These are phyloP conservation scores for Colletotrichum incanum DNA, from an alignment of 2,329 filamentous ascomycete genomes.

Conservation along the genomic window DNA sequence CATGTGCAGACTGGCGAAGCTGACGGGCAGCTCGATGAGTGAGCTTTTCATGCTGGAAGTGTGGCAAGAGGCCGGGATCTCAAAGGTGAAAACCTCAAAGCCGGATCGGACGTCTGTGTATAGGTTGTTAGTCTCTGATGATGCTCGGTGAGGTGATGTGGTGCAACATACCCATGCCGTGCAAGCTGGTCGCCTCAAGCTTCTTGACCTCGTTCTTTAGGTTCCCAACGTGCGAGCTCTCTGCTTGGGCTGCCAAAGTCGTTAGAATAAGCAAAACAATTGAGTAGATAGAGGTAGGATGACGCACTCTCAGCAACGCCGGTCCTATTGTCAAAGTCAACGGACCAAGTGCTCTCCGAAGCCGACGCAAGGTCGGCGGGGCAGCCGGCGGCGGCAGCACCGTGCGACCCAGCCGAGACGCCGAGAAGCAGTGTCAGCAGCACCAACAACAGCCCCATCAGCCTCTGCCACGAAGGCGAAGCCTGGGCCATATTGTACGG, in stretches of 20 bases:
- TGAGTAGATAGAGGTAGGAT: fast-evolving
- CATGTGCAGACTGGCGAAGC: conserved; percentile 40
- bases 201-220: conserved; percentile 22
- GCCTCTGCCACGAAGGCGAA: conserved; percentile 41
- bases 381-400: conserved; percentile 32
- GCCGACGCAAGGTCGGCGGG: conserved; percentile 28
- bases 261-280: neutral
- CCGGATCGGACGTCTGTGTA: conserved; percentile 15
- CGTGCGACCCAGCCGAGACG: conserved; percentile 32
- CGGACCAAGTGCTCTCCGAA: conserved; percentile 28
- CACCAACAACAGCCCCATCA: conserved; percentile 41
- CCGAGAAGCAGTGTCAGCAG: conserved; percentile 39
- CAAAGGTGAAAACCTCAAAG: conserved; percentile 29
- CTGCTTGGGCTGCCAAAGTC: conserved; percentile 9
- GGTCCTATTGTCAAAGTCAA: conserved; percentile 38
- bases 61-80: conserved; percentile 37
- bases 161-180: conserved; percentile 20
- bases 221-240: conserved; percentile 36
- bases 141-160: too few relatives aligned
- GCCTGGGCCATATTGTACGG: conserved; percentile 36
- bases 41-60: conserved; percentile 24
- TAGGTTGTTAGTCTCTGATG: neutral
- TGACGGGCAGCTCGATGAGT: conserved; percentile 37
- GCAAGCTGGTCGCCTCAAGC: conserved; percentile 34
- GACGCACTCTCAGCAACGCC: conserved; percentile 37